Evolutionary conservation across 2,329 filamentous ascomycete species (phyloP), one percentile per base, ranked within the genome.

Genomic region (Cordyceps militaris): DNA sequence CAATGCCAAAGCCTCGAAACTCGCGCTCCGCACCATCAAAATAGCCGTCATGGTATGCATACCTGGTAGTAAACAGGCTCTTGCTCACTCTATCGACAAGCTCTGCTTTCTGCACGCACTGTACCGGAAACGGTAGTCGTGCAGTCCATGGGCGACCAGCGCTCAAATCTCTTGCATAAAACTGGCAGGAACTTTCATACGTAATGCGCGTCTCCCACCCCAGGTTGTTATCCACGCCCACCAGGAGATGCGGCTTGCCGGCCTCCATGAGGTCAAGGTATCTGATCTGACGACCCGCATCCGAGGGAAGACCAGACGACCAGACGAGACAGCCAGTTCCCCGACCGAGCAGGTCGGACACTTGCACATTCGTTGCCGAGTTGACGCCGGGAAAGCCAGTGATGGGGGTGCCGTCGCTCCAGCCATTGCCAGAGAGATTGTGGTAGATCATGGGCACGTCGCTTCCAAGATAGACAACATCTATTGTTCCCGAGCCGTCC

Each of bases 1-100:
- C 67, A 59, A 64, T 64, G 3, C 58, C 67, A 53, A 71, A 71
- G 2, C 69, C 69, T 2, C 63, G 52, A 55, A 70, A 71, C 47
- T 70, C 64, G 1, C 63, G 42, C 50, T 71, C 68, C 1, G 57
- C 7, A 0, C 42, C 57, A 44, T 71, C 67, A 56, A 60, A 71
- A 54, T 62, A 66, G 1, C 69, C 69, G 53, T 69, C 34, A 59
- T 67, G 65, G 46, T 67, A 67, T 13, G 43, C 40, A 46, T 62
- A 65, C 8, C 43, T 30, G 26, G 55, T 57, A 6, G 55, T 57
- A 14, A 57, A 57, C 21, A 57, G 46, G 26, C n/a, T 50, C 16
- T 44, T 57, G 55, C 55, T 50, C 14, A 57, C 36, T 26, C 24
- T 40, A 54, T 66, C 65, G 3, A 42, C 23, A 2, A 47, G 44